Base-by-base conservation (phyloP, 345 rosid genomes). In the Rhodamnia argentea region DNA sequence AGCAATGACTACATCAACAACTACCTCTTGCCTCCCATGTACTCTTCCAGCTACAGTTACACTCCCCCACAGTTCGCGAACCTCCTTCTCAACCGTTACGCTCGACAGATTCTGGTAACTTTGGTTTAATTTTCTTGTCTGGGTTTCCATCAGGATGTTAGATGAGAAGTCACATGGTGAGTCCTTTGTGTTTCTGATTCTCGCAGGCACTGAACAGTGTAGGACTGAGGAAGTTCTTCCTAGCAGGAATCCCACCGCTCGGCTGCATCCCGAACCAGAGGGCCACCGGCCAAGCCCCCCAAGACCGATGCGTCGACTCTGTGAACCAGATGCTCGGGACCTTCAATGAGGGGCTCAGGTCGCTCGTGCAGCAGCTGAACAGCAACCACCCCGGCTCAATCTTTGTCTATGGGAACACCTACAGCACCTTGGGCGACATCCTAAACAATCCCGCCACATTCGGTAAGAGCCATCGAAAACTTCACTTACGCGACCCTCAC, bases 1-100 rank as follows among this genome's bases (percentile, higher is more conserved):
- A 96, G 98, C 89, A 96, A 95, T 88, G 99, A 98, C 90, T 98
- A 98, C 91, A 94, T 96, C 91, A 94, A 95, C 93, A 98, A 95
- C 91, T 98, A 94, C 87, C 96, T 98, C 87, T 83, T 95, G 94
- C 96, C 98, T 22, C 84, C 87, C 54, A 74, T 94, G 52, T 96
- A 96, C 88, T 60, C 91, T n/a, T 94, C 96, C 56, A 88, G 92
- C 87, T 62, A 59, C 84, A 92, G 82, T 85, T 98, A 93, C 88
- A 93, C 70, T 84, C 97, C 94, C 6, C 87, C 86, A 6, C 91
- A 91, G 24, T 98, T 85, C 52, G 97, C 95, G 40, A 88, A 94
- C 85, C 91, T 94, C 83, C 93, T 98, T 83, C 92, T 93, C 85
- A 94, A 85, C 29, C 91, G 85, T 85, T 98, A 94, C 82, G 91